These are phyloP conservation scores for Trichoderma sp. DNA, from an alignment of 2,329 filamentous ascomycete genomes.

Conservation along the genomic window DNA sequence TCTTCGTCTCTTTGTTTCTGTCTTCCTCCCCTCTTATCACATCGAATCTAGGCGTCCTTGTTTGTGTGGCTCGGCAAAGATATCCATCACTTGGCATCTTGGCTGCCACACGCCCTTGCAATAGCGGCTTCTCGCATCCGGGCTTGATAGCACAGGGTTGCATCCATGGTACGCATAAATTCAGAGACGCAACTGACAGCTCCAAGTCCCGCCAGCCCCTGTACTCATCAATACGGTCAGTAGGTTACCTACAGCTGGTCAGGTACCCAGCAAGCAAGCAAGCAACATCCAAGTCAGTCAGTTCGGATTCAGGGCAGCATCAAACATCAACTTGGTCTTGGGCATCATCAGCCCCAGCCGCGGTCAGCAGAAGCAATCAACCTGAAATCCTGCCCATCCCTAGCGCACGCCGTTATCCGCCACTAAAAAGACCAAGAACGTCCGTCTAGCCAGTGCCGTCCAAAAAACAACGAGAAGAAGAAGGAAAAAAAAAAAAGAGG, in stretches of 20 bases:
- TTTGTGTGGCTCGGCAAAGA: conserved; percentile 6
- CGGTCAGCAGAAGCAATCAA: neutral
- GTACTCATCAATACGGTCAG: too few species aligned
- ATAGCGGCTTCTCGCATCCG: neutral
- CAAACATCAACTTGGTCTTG: neutral
- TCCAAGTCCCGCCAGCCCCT: too few species aligned
- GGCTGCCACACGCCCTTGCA: conserved; percentile 2
- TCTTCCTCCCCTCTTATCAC: neutral
- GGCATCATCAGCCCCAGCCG: conserved; percentile 4
- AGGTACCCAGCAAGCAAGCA: too few species aligned
- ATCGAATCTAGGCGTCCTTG: neutral
- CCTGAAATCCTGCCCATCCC: neutral
- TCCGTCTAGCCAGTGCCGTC: too few species aligned
- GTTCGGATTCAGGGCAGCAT: too few species aligned
- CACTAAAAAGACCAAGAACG: neutral
- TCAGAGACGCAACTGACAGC: too few species aligned
- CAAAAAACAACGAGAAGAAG: too few species aligned
- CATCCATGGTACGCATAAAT: neutral
- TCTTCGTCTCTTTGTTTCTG: neutral
- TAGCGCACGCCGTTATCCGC: conserved; percentile 9
- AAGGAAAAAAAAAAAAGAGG: neutral
- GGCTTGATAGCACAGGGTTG: conserved; percentile 1
- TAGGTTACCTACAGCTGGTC: too few species aligned
- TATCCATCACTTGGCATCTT: neutral
- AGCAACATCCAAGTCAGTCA: too few species aligned